Evolutionary conservation across 1,284 basidiomycete genomes (phyloP), one percentile per base, ranked within the genome.

Genomic region (Sparassis latifolia): DNA sequence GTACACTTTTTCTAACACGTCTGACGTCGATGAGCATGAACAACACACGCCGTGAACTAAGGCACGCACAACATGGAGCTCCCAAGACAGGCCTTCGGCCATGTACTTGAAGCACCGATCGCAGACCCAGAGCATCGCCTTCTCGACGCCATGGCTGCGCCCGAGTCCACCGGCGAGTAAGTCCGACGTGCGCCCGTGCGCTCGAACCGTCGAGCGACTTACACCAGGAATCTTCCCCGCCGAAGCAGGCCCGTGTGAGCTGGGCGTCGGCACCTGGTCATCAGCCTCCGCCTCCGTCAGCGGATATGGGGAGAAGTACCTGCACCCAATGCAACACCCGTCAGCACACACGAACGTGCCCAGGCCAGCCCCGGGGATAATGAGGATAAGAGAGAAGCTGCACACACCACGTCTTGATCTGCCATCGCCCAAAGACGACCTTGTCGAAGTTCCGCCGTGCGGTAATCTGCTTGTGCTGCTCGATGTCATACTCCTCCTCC

Each of bases 41-140:
- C 50, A 5, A 51, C 42, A 45, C 31, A 48, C 44, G 27, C 41
- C 52, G 55, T 46, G 44, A 45, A 10, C 40, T 20, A 47, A 46
- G 28, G 38, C 27, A 71, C 84, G 61, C 57, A 91, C 90, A 48
- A 75, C 73, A 66, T 97, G 93, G 44, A 79, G 61, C 54, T 90
- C 85, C 79, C 87, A 92, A 27, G 75, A 72, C 2, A 72, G 69
- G 20, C 81, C 78, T 40, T 92, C 86, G 2, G 81, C 73, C 86
- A 95, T 92, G 67, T 98, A 99, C 70, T 97, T 97, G 83, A 98
- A 97, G 72, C 96, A 99, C 51, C 86, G 80, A 54, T 93, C 87
- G 64, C 93, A 96, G 20, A 96, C 89, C 80, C 84, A 92, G 29
- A 93, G 66, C 33, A 75, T 66, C 6, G 78, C 72, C 45, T 74